These are phyloP conservation scores for Camellia oleifera DNA, from an alignment of 179 eudicot genomes.

Conservation along the genomic window DNA sequence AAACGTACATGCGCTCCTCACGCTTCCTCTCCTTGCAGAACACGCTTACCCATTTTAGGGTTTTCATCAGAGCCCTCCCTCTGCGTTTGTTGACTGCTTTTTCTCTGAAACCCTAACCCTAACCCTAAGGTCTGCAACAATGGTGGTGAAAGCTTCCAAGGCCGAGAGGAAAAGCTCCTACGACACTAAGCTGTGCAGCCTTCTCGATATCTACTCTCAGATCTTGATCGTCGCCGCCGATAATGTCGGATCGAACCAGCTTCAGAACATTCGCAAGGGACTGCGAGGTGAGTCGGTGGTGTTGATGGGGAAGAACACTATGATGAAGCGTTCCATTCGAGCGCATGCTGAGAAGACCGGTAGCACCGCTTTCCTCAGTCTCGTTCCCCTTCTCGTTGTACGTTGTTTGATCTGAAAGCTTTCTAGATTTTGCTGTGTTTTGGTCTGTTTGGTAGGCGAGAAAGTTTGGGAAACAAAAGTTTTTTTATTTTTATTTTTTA, in stretches of 20 bases:
- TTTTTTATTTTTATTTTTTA: background rate
- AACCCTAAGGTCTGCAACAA: constrained; percentile 19
- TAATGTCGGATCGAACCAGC: constrained; percentile 68
- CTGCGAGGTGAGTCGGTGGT: constrained; percentile 63
- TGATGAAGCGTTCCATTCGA: constrained; percentile 73
- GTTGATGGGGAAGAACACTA: constrained; percentile 81
- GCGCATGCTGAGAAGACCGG: constrained; percentile 66
- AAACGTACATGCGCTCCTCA: background rate
- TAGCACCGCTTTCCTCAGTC: constrained; percentile 34
- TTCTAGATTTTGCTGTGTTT: background rate
- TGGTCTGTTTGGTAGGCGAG: constrained; percentile 6
- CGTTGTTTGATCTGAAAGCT: background rate
- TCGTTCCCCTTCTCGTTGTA: constrained; percentile 58
- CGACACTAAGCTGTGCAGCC: constrained; percentile 59
- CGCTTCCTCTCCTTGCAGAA: constrained; percentile 3
- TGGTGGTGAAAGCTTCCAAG: constrained; percentile 55
- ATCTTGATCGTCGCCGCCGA: constrained; percentile 60
- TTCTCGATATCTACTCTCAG: constrained; percentile 55
- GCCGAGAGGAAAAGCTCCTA: constrained; percentile 58
- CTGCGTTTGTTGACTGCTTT: background rate
- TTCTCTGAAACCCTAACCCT: background rate
- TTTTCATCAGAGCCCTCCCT: background rate
- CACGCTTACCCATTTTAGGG: constrained; percentile 4
- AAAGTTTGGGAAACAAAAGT: background rate
- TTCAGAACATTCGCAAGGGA: constrained; percentile 62